Percentiles rank a stretch among this genome's conserved stretches.
These are phyloP conservation scores for Lichtheimia hyalospora DNA, from an alignment of 371 early-diverging fungal genomes.

Conservation along the genomic window DNA sequence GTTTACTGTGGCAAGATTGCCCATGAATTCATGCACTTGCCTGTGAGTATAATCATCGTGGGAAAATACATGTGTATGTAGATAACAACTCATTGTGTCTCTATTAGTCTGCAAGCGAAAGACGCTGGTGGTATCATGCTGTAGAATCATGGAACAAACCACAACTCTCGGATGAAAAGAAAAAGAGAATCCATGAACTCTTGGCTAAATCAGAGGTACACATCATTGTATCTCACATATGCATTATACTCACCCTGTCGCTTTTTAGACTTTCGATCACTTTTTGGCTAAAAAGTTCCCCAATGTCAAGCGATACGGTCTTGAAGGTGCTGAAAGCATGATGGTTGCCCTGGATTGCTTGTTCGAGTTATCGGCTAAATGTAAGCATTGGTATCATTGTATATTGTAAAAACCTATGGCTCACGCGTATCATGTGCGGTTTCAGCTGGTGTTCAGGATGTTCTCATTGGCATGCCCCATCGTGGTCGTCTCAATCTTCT, in stretches of 20 bases:
- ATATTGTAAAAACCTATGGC: not conserved
- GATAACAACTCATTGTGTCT: not conserved
- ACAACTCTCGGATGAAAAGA: conserved; percentile 57
- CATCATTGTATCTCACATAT: not conserved
- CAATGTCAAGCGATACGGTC: conserved; percentile 93
- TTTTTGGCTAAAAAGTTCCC: conserved; percentile 95
- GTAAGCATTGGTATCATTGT: conserved; percentile 1
- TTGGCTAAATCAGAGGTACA: conserved; percentile 75
- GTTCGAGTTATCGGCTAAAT: conserved; percentile 68
- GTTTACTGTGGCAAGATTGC: conserved; percentile 89
- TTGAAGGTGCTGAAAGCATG: conserved; percentile 97
- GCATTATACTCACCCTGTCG: not conserved
- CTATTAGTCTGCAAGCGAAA: conserved; percentile 74
- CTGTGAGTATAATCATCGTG: conserved; percentile 45
- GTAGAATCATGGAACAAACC: conserved; percentile 78
- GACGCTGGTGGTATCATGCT: conserved; percentile 86
- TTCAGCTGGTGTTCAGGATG: conserved; percentile 70
- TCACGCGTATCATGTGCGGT: not conserved
- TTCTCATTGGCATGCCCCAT: conserved; percentile 95
- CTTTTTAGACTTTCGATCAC: conserved; percentile 80
- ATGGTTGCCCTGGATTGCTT: conserved; percentile 88
- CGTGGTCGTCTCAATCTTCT: conserved; percentile 94
- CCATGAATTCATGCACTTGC: conserved; percentile 92
- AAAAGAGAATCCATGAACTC: conserved; percentile 73
- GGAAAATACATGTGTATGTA: not conserved